These are phyloP conservation scores for Brettanomyces custersianus DNA, from an alignment of 805 yeast genomes.

Conservation along the genomic window DNA sequence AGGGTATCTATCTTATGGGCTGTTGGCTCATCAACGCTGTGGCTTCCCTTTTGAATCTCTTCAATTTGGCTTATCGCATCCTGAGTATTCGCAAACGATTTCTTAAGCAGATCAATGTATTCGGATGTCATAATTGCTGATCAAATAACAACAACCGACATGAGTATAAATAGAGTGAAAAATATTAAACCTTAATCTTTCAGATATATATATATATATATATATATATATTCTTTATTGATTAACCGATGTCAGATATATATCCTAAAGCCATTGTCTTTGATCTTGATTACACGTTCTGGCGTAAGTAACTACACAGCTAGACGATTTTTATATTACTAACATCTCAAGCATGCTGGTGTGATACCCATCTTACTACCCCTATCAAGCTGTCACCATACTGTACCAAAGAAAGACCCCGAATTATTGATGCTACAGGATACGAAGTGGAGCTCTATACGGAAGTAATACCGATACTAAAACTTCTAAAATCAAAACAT, in stretches of 20 bases:
- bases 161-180: too few relatives aligned
- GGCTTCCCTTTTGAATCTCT: conserved; percentile 3
- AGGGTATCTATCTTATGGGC: conserved; percentile 7
- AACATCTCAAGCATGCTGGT: conserved; percentile 48
- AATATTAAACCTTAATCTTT: too few relatives aligned
- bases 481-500: conserved; percentile 36
- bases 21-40: conserved; percentile 2
- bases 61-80: conserved; percentile 6
- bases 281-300: conserved; percentile 67
- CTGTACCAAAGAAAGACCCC: not conserved
- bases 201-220: too few relatives aligned
- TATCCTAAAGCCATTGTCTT: conserved; percentile 53
- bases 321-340: conserved; percentile 3
- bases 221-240: too few relatives aligned
- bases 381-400: conserved; percentile 35
- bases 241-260: too few relatives aligned
- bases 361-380: conserved; percentile 60
- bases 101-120: conserved; percentile 9
- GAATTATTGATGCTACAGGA: conserved; percentile 46
- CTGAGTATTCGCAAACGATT: conserved; percentile 12
- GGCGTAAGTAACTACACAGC: conserved; percentile 41
- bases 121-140: too few relatives aligned
- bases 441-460: conserved; percentile 47
- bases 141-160: too few relatives aligned
- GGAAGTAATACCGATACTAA: conserved; percentile 60